Conservation (phyloP, 2,329 filamentous ascomycete species). For the Fusarium cyanostomum region DNA sequence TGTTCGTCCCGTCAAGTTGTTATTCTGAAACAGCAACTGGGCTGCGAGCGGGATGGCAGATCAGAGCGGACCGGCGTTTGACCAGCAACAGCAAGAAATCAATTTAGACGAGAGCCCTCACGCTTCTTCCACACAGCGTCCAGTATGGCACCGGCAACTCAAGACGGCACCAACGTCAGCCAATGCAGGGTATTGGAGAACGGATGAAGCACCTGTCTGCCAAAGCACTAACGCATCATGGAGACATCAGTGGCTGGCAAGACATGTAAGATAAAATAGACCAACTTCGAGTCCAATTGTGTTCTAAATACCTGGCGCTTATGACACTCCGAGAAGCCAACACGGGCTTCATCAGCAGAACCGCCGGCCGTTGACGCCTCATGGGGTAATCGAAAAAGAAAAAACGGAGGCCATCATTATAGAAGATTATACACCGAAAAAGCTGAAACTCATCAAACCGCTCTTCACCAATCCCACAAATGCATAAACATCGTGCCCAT, state of each 20-base stretch:
- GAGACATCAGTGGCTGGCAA: neutral
- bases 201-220: neutral
- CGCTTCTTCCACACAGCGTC: constrained; percentile 20
- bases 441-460: constrained; percentile 38
- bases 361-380: constrained; percentile 40
- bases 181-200: no score
- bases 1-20: constrained; percentile 18
- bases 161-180: neutral
- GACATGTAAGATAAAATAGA: constrained; percentile 24
- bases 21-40: constrained; percentile 31
- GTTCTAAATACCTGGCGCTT: constrained; percentile 42
- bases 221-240: no score
- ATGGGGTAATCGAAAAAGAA: constrained; percentile 42
- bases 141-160: constrained; percentile 1
- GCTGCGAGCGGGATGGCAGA: constrained; percentile 13
- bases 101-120: neutral
- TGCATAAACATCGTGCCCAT: constrained; percentile 32
- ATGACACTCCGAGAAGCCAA: constrained; percentile 34
- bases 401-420: constrained; percentile 43
- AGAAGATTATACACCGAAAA: constrained; percentile 43
- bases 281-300: constrained; percentile 32
- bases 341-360: constrained; percentile 31
- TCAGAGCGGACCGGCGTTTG: constrained; percentile 31
- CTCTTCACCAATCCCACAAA: constrained; percentile 28
- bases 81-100: no score